These are phyloP conservation scores for Betula pendula DNA, from an alignment of 306 rosid genomes.

Conservation along the genomic window DNA sequence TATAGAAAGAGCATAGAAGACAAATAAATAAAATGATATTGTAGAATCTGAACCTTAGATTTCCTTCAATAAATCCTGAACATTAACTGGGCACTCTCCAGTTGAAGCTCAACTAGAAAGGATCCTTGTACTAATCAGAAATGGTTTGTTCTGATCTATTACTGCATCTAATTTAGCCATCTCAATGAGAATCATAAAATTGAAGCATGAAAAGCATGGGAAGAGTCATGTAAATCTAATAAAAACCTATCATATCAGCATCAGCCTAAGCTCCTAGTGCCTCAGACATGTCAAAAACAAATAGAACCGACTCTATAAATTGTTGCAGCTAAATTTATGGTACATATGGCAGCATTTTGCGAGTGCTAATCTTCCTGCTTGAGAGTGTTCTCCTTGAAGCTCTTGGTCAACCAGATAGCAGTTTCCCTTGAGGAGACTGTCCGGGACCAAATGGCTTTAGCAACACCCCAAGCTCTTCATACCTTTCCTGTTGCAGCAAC, in stretches of 20 bases:
- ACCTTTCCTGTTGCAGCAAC: conserved; percentile 79
- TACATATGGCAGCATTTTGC: conserved; percentile 33
- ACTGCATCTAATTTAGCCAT: not conserved
- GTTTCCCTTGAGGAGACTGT: conserved; percentile 98
- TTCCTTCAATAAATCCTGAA: not conserved
- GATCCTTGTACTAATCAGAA: not conserved
- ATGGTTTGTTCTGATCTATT: not conserved
- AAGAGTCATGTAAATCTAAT: not conserved
- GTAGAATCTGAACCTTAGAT: not conserved
- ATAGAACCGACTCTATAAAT: conserved; percentile 26
- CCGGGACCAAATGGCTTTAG: conserved; percentile 96
- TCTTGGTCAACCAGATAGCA: conserved; percentile 97
- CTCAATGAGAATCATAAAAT: conserved; percentile 4
- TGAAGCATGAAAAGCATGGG: not conserved
- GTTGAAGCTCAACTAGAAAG: not conserved
- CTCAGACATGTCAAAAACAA: conserved; percentile 28
- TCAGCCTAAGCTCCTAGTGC: conserved; percentile 42
- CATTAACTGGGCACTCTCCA: not conserved
- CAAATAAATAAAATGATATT: too few relatives aligned
- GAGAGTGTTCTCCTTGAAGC: conserved; percentile 73
- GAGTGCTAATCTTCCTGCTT: conserved; percentile 48
- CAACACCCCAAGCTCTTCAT: conserved; percentile 94
- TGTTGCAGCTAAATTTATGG: conserved; percentile 27
- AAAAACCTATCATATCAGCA: conserved; percentile 39
- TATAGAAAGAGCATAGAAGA: too few relatives aligned